phyloP scores from a whole-genome alignment of 1,139 yeast species.

The Zygosaccharomyces pseudobailii region DNA sequence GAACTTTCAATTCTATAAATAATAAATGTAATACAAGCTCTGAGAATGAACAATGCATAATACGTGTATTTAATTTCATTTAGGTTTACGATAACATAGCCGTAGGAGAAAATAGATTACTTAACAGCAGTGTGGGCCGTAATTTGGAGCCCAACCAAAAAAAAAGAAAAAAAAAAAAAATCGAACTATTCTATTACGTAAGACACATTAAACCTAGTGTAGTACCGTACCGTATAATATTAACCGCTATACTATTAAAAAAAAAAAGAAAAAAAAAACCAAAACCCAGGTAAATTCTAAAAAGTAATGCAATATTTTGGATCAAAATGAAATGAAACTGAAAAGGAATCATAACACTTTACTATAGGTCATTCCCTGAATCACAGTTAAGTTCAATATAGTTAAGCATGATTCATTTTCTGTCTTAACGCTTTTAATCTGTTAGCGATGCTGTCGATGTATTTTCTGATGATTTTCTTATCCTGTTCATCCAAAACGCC shows the following conservation, averaged over 20 bases:
- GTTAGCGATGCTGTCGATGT: conserved; percentile 67
- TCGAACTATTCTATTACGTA: background rate
- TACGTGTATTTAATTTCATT: background rate
- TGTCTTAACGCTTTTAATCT: conserved; percentile 54
- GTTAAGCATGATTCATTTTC: conserved; percentile 16
- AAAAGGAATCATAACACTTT: background rate
- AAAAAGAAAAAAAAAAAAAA: background rate
- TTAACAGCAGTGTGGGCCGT: no score
- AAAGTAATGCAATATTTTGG: conserved; percentile 1
- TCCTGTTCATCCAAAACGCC: conserved; percentile 62
- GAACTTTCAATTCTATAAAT: background rate
- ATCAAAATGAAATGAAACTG: background rate
- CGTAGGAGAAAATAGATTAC: no score
- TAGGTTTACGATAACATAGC: background rate
- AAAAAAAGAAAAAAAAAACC: background rate
- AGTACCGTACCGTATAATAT: background rate
- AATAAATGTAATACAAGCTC: background rate
- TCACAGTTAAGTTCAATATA: background rate
- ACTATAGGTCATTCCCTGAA: background rate
- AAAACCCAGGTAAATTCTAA: background rate
- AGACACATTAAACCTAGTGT: background rate
- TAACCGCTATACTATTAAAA: background rate
- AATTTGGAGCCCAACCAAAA: background rate
- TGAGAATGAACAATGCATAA: background rate
- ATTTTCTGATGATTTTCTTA: conserved; percentile 66